These are phyloP conservation scores for Penicillium angulare DNA, from an alignment of 495 filamentous ascomycete species.

Conservation along the genomic window DNA sequence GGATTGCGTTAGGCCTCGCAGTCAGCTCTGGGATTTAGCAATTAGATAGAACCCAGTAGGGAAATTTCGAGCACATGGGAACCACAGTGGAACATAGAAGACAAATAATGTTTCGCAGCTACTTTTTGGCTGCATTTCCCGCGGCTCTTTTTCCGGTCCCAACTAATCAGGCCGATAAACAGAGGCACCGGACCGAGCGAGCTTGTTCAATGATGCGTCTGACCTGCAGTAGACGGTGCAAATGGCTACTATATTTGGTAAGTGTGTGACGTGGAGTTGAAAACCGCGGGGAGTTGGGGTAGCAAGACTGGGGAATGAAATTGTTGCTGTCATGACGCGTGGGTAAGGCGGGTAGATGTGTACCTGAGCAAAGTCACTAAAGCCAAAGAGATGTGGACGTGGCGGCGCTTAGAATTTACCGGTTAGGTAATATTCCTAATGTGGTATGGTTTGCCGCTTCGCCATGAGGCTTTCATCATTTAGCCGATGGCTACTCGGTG, in stretches of 20 bases:
- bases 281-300: slow-evolving; percentile 5
- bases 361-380: neutral
- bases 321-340: neutral
- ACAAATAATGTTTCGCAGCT: slow-evolving; percentile 2
- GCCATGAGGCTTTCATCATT: slow-evolving; percentile 7
- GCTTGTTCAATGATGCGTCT: neutral
- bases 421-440: slow-evolving; percentile 6
- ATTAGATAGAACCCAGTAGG: slow-evolving; percentile 19
- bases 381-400: neutral
- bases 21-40: slow-evolving; percentile 1
- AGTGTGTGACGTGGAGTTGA: neutral
- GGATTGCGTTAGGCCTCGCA: neutral
- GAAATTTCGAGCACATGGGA: slow-evolving; percentile 4
- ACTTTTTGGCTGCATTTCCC: slow-evolving; percentile 2
- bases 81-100: slow-evolving; percentile 11
- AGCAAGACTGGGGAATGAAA: neutral
- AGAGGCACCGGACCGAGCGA: neutral
- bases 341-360: neutral
- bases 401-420: slow-evolving; percentile 10
- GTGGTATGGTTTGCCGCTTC: neutral
- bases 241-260: slow-evolving; percentile 8
- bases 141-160: neutral
- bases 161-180: slow-evolving; percentile 12
- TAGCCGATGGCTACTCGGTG: slow-evolving; percentile 2
- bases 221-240: slow-evolving; percentile 1